phyloP scores from a whole-genome alignment of 148 eudicot genomes.

The Agrostemma githago region DNA sequence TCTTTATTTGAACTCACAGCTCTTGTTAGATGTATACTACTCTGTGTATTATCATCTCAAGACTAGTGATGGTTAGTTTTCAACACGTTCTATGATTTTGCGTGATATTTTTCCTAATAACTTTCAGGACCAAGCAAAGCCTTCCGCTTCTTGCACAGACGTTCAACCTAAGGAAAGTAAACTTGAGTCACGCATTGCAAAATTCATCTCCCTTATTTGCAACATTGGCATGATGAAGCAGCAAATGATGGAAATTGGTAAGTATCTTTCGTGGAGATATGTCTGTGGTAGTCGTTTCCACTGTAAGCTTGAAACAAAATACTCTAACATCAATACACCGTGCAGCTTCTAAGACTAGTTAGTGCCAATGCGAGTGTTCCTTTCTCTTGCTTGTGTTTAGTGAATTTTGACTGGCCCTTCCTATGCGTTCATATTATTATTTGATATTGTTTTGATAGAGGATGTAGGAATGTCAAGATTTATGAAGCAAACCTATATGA shows the following conservation, averaged over 20 bases:
- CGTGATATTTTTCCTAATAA: neutral
- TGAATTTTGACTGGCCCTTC: neutral
- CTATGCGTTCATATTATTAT: neutral
- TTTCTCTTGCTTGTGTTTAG: neutral
- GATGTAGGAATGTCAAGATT: neutral
- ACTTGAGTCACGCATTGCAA: conserved; percentile 71
- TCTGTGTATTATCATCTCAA: neutral
- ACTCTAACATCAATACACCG: neutral
- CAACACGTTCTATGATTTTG: neutral
- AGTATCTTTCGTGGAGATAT: conserved; percentile 12
- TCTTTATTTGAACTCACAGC: neutral
- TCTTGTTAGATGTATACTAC: neutral
- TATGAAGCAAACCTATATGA: neutral
- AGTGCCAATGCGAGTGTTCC: neutral
- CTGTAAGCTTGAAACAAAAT: neutral
- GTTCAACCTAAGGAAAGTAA: conserved; percentile 64
- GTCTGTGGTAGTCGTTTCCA: neutral
- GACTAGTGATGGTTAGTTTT: neutral
- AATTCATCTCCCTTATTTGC: conserved; percentile 88
- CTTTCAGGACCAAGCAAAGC: conserved; percentile 47
- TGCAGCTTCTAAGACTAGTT: neutral
- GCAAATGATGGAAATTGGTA: conserved; percentile 98
- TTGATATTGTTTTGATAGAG: neutral
- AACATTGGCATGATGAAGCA: conserved; percentile 95
- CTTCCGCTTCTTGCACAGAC: conserved; percentile 27